A percentile compares a stretch with the other conserved stretches of the same genome.
phyloP scores from a whole-genome alignment of 2,329 filamentous ascomycete species.

The Penicillium thymicola region DNA sequence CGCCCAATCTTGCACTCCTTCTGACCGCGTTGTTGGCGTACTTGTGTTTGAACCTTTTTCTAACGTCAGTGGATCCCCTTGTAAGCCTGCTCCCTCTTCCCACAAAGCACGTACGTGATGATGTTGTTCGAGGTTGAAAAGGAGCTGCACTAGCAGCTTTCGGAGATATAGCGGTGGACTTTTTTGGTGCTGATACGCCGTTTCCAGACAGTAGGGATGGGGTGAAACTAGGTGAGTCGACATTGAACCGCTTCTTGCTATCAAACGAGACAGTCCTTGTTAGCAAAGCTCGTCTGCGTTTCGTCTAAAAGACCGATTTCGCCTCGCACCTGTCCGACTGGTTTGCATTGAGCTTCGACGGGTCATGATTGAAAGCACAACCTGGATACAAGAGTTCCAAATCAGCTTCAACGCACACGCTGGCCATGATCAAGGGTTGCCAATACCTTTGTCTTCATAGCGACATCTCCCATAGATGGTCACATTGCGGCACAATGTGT shows the following conservation, averaged over 20 bases:
- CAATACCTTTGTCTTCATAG: slow-evolving; percentile 76
- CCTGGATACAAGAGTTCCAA: slow-evolving; percentile 38
- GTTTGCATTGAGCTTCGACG: slow-evolving; percentile 55
- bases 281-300: slow-evolving; percentile 11
- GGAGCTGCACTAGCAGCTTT: slow-evolving; percentile 83
- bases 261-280: slow-evolving; percentile 16
- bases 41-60: slow-evolving; percentile 40
- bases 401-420: slow-evolving; percentile 5
- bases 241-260: slow-evolving; percentile 74
- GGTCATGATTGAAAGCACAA: slow-evolving; percentile 86
- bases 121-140: slow-evolving; percentile 44
- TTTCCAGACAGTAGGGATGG: slow-evolving; percentile 52
- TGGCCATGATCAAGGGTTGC: neutral
- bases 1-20: slow-evolving; percentile 44
- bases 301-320: slow-evolving; percentile 2
- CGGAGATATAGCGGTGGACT: slow-evolving; percentile 72
- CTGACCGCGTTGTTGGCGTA: slow-evolving; percentile 41
- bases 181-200: slow-evolving; percentile 51
- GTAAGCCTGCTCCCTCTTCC: neutral
- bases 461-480: slow-evolving; percentile 91
- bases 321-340: slow-evolving; percentile 39
- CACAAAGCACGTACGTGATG: slow-evolving; percentile 35
- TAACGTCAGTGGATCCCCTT: slow-evolving; percentile 21
- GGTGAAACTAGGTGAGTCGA: slow-evolving; percentile 94
- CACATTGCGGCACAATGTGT: slow-evolving; percentile 88